Base-by-base conservation (phyloP, 805 yeast species). In the Ogataea philodendri region DNA sequence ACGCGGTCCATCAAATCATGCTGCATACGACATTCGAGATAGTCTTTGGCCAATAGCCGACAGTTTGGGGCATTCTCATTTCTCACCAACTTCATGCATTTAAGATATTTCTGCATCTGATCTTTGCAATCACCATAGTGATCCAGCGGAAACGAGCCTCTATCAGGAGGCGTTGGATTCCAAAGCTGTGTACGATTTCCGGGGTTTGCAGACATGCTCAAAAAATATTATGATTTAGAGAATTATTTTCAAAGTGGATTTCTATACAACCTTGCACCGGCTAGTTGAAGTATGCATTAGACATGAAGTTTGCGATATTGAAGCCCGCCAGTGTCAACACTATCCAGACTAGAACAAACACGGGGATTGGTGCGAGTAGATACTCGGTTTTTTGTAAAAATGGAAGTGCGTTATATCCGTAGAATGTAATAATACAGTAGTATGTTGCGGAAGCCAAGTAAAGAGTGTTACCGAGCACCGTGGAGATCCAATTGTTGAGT, bases 61-160 rank as follows among this genome's bases (percentile, higher is more conserved):
- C 98, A 89, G 59, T 87, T 86, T n/a, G 88, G 84, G 4, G 97
- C 90, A 59, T 90, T 88, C 48, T 81, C 79, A 41, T 90, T 90
- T 37, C 71, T 72, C 10, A 88, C 86, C 20, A 78, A 65, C 54
- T 83, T 81, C 61, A 90, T 65, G 62, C 98, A 90, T 30, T 76
- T 65, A 44, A 90, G 65, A 56, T 90, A 90, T 30, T 74, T 74
- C 27, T 70, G 57, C 93, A 89, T 93, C 39, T 77, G 74, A 15
- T 69, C 67, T 15, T 78, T 76, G 55, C 97, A 90, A 46, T 93
- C 97, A 6, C 81, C 81, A 42, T 62, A 67, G 54, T 90, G 98
- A 54, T 90, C 98, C 28, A 90, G 66, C 1, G 97, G 98, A 60
- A 90, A 90, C 0, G 97, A 86, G 0, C 98, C 98, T 48, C 96